Percentiles rank a stretch among this genome's conserved stretches.
phyloP scores from a whole-genome alignment of 75 land plant species.

The Selaginella moellendorffii region DNA sequence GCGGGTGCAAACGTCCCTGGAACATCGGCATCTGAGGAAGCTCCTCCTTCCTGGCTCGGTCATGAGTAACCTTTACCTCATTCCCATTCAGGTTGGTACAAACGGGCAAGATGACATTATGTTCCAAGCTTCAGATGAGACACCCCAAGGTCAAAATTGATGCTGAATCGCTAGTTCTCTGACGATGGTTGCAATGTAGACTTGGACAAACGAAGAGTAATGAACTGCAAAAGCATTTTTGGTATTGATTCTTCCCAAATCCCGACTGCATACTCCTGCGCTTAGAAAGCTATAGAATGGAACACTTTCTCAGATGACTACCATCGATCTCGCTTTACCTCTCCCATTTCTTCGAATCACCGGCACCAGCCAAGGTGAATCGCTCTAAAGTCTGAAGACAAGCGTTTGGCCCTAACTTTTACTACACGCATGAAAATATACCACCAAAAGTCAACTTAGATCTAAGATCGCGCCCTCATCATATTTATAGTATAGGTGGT shows the following conservation, averaged over 20 bases:
- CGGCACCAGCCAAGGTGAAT: not conserved
- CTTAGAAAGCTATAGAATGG: not conserved
- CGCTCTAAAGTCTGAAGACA: not conserved
- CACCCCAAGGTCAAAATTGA: too few species aligned
- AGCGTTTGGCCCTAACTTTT: not conserved
- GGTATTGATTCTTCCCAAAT: constrained; percentile 1
- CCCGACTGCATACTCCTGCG: constrained; percentile 1
- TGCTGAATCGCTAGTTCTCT: too few species aligned
- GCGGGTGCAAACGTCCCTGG: constrained; percentile 2
- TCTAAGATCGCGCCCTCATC: not conserved
- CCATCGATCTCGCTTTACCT: too few species aligned
- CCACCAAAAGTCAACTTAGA: not conserved
- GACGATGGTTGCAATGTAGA: not conserved
- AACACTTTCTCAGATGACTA: too few species aligned
- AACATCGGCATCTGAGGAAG: not conserved
- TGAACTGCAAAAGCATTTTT: not conserved
- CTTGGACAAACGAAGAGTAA: not conserved
- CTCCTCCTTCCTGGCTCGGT: constrained; percentile 2
- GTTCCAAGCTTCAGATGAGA: constrained; percentile 1
- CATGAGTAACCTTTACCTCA: constrained; percentile 1
- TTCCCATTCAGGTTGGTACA: not conserved
- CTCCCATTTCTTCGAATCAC: too few species aligned
- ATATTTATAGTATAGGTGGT: constrained; percentile 1
- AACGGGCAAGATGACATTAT: too few species aligned
- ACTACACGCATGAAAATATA: not conserved